phyloP scores from a whole-genome alignment of 1,139 yeast species.

The Yamadazyma diddensiae region DNA sequence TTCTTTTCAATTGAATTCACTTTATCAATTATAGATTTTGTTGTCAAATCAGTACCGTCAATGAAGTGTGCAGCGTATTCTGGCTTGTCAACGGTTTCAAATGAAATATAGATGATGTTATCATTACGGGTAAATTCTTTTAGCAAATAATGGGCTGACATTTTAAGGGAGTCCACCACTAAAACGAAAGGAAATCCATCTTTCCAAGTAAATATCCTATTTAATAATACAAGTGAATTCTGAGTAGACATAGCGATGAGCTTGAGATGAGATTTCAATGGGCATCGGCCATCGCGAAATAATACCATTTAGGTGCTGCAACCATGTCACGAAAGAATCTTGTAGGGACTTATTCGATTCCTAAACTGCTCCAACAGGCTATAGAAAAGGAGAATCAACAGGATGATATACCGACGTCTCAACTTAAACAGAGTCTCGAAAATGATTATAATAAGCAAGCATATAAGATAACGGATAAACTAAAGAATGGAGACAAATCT shows the following conservation, averaged over 20 bases:
- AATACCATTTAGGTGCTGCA: too few species aligned
- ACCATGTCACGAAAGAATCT: slow-evolving; percentile 15
- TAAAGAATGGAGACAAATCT: slow-evolving; percentile 6
- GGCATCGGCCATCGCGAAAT: too few species aligned
- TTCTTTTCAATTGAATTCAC: slow-evolving; percentile 13
- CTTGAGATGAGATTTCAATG: not conserved
- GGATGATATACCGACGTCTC: slow-evolving; percentile 20
- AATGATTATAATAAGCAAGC: slow-evolving; percentile 13
- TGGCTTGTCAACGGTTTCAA: slow-evolving; percentile 58
- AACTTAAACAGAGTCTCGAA: slow-evolving; percentile 20
- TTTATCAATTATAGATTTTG: slow-evolving; percentile 21
- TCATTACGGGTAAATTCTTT: slow-evolving; percentile 47
- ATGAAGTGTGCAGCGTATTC: slow-evolving; percentile 46
- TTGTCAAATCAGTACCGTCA: slow-evolving; percentile 36
- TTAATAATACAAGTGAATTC: slow-evolving; percentile 51
- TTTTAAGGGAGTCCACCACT: slow-evolving; percentile 65
- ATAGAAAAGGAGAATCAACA: slow-evolving; percentile 22
- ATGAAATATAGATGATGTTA: slow-evolving; percentile 51
- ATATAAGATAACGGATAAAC: slow-evolving; percentile 8
- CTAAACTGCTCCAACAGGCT: slow-evolving; percentile 24
- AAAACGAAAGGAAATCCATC: slow-evolving; percentile 74
- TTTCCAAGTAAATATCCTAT: slow-evolving; percentile 61
- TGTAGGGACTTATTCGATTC: slow-evolving; percentile 33
- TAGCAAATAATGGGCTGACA: slow-evolving; percentile 57
- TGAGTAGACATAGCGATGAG: slow-evolving; percentile 4